phyloP scores from a whole-genome alignment of 768 basidiomycete species.

The Tulasnella sp. region DNA sequence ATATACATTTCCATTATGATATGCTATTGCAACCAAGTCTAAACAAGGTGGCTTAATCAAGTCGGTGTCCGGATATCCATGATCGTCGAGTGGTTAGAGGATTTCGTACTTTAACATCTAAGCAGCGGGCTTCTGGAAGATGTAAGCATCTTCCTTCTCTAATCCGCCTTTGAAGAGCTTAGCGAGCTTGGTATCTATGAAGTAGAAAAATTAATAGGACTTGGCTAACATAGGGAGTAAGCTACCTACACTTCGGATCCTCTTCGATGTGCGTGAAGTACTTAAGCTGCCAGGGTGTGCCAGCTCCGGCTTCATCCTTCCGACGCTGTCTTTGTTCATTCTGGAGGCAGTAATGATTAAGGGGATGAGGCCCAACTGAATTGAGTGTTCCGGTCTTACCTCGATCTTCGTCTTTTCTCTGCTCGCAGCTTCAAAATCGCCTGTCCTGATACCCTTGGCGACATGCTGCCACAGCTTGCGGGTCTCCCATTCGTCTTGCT shows the following conservation, averaged over 20 bases:
- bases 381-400: conserved; percentile 33
- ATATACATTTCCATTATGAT: not conserved
- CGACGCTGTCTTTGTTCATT: conserved; percentile 87
- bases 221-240: not conserved
- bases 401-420: conserved; percentile 85
- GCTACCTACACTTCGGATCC: conserved; percentile 58
- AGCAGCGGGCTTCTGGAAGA: conserved; percentile 2
- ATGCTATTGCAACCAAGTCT: not conserved
- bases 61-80: not conserved
- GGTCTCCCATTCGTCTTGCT: conserved; percentile 71
- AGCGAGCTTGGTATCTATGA: conserved; percentile 4
- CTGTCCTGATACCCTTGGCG: conserved; percentile 80
- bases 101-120: not conserved
- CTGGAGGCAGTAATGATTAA: no score
- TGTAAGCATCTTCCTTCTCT: not conserved
- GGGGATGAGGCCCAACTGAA: no score
- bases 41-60: not conserved
- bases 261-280: conserved; percentile 62
- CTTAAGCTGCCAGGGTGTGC: conserved; percentile 59
- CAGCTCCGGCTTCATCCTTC: conserved; percentile 67
- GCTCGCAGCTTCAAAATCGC: conserved; percentile 86
- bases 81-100: not conserved
- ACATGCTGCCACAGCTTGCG: conserved; percentile 75
- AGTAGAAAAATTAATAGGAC: not conserved
- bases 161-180: not conserved